Conservation (phyloP, 2,329 filamentous ascomycete species). For the Talaromyces sp. region DNA sequence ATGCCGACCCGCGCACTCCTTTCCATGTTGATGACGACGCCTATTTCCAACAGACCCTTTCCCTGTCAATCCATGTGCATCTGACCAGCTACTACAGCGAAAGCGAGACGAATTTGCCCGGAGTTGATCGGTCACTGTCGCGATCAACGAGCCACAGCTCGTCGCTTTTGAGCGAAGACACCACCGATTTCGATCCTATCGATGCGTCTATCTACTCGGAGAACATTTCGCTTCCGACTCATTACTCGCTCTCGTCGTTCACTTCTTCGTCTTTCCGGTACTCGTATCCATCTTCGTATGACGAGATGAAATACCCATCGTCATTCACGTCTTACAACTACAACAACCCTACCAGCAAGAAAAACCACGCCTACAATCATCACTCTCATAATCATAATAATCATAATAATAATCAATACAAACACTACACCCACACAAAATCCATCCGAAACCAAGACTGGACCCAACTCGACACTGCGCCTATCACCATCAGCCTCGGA, state of each 20-base stretch:
- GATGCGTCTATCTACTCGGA: not conserved
- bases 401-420: not conserved
- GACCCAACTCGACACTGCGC: conserved; percentile 6
- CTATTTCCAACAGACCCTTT: conserved; percentile 66
- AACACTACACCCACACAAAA: not conserved
- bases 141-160: not conserved
- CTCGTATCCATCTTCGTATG: not conserved
- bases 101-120: not conserved
- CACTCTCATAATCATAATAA: not conserved
- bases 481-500: conserved; percentile 9
- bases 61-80: conserved; percentile 53
- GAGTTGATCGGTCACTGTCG: not conserved
- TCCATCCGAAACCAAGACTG: conserved; percentile 6
- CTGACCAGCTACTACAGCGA: conserved; percentile 11
- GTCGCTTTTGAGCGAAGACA: not conserved
- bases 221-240: not conserved
- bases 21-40: conserved; percentile 29
- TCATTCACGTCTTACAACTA: not conserved
- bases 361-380: not conserved
- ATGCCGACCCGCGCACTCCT: conserved; percentile 52
- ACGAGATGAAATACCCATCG: not conserved
- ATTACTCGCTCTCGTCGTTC: not conserved
- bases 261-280: not conserved
- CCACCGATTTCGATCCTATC: not conserved
- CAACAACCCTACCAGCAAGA: not conserved